Percentiles rank a stretch among this genome's conserved stretches.
Conservation (phyloP, 176 grass and related monocot genomes). For the Panicum miliaceum region DNA sequence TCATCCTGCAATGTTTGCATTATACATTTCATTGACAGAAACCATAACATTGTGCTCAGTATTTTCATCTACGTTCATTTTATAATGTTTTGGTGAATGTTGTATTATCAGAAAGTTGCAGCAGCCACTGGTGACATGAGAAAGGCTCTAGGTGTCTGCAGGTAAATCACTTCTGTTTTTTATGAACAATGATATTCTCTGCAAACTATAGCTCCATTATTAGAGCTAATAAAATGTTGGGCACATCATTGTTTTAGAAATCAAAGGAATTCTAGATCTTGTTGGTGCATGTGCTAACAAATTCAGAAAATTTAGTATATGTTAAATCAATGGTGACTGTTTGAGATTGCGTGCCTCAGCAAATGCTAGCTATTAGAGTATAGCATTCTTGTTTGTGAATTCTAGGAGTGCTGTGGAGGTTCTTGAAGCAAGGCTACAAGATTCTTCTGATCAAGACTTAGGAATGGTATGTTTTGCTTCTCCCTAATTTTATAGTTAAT, state of each 20-base stretch:
- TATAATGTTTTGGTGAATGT: conserved; percentile 23
- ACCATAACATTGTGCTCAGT: background rate
- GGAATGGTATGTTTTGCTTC: conserved; percentile 59
- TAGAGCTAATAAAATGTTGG: background rate
- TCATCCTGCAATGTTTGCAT: background rate
- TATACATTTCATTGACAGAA: conserved; percentile 5
- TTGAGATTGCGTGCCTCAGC: background rate
- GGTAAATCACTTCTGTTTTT: conserved; percentile 55
- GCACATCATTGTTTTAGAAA: background rate
- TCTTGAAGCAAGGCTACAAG: conserved; percentile 72
- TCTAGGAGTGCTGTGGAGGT: conserved; percentile 86
- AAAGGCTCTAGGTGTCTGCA: conserved; percentile 82
- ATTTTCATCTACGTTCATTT: background rate
- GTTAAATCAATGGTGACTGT: background rate
- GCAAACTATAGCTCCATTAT: background rate
- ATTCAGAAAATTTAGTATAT: conserved; percentile 3
- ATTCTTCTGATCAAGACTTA: conserved; percentile 49
- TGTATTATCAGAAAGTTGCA: conserved; percentile 70
- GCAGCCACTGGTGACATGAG: conserved; percentile 89
- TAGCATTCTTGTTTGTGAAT: conserved; percentile 34
- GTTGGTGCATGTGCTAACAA: background rate
- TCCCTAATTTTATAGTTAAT: background rate
- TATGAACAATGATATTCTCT: background rate
- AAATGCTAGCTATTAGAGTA: background rate
- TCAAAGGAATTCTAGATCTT: background rate